Evolutionary conservation across 140 eudicot genomes (phyloP), one percentile per base, ranked within the genome.

Genomic region (Flaveria floridana): DNA sequence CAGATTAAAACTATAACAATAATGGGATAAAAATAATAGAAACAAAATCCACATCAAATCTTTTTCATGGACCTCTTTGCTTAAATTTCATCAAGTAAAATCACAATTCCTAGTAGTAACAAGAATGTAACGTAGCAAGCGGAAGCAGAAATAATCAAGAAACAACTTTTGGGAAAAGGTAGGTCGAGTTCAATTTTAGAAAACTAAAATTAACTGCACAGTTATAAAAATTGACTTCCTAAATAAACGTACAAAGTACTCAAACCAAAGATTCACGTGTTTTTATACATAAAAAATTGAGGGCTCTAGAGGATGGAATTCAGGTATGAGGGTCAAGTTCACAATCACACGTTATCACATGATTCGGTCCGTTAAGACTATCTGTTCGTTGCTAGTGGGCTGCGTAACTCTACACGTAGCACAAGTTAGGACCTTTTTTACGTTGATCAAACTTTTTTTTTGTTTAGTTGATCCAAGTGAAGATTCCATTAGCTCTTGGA

Each of bases 21-120:
- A 63, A 62, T 73, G 62, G 70, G 75, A 73, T 71, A 71, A 64
- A 57, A 59, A 47, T 73, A 65, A 73, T 39, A 66, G 25, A 65
- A 79, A 68, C 76, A 74, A 1, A 34, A 74, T 80, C 80, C 19
- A 55, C 30, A 79, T 19, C 44, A 65, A 53, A 79, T 79, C 62
- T 79, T 12, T 73, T 42, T 65, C 42, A 25, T 57, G 75, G 71
- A 30, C 76, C 71, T 67, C 78, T 50, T 44, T 51, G 42, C 66
- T 71, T 63, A 15, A 48, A 28, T 30, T 19, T 14, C 58, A 41
- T 52, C 64, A 28, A 28, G 23, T n/a, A 18, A 20, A 51, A 23
- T 52, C 7, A 9, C 42, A 63, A 34, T 59, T 41, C 42, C 57
- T 14, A n/a, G 56, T 12, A 71, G 47, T 55, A 73, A 57, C 30